Evolutionary conservation across 2,329 filamentous ascomycete species (phyloP).

Genomic region (Moelleriella libera): DNA sequence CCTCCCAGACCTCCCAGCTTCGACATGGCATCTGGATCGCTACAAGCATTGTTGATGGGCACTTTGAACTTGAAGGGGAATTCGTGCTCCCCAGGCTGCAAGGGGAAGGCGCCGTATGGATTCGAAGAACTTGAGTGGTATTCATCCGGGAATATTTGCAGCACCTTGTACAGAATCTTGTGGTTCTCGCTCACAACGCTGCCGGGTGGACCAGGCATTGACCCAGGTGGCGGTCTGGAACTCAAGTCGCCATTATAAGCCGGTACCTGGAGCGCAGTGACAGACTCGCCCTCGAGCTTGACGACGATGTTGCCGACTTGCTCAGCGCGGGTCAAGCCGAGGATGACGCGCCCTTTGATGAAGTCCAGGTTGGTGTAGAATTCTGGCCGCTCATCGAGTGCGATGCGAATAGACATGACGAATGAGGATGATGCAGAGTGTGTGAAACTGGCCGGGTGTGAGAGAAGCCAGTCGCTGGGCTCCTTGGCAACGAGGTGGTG

Average conservation of each 20-base stretch:
- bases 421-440: not conserved
- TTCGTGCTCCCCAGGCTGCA: constrained; percentile 57
- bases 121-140: constrained; percentile 24
- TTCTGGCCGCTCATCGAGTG: constrained; percentile 50
- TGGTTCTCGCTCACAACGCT: constrained; percentile 42
- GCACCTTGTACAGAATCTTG: constrained; percentile 62
- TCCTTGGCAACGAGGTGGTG: no score
- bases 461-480: not conserved
- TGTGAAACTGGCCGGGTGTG: not conserved
- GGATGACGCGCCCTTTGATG: constrained; percentile 47
- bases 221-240: constrained; percentile 10
- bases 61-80: constrained; percentile 72
- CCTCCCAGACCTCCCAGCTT: constrained; percentile 39
- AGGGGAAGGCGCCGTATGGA: constrained; percentile 35
- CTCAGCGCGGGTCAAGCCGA: constrained; percentile 50
- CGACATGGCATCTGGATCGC: constrained; percentile 36
- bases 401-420: constrained; percentile 52
- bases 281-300: constrained; percentile 71
- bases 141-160: constrained; percentile 56
- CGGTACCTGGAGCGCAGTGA: constrained; percentile 46
- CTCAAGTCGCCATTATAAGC: constrained; percentile 25
- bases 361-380: constrained; percentile 72
- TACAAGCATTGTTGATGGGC: constrained; percentile 61
- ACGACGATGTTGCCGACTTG: constrained; percentile 60
- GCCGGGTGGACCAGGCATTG: constrained; percentile 20